Evolutionary conservation across 176 grass and related monocot species (phyloP).

Genomic region (Musa schizocarpa): DNA sequence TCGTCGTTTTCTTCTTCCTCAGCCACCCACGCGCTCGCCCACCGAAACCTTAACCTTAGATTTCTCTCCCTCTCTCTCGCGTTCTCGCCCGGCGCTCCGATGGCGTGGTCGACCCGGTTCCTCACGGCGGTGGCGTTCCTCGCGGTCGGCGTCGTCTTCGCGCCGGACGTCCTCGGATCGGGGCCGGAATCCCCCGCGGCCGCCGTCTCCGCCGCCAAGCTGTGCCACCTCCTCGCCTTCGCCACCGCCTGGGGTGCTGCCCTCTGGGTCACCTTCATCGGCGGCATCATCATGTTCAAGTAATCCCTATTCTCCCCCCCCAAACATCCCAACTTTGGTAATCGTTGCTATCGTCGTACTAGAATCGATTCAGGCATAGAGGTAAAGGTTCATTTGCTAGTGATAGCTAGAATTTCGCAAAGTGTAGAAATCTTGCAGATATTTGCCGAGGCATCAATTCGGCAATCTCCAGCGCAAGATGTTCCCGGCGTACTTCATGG

Average conservation of each 20-base stretch:
- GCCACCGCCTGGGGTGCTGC: constrained; percentile 77
- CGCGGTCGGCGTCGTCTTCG: constrained; percentile 70
- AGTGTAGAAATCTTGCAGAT: constrained; percentile 23
- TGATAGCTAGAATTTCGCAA: no score
- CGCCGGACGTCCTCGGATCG: constrained; percentile 51
- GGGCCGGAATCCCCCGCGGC: constrained; percentile 20
- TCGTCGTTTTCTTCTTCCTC: neutral
- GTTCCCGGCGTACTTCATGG: constrained; percentile 89
- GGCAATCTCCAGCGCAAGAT: constrained; percentile 93
- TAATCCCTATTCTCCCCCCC: constrained; percentile 10
- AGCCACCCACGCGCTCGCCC: no score
- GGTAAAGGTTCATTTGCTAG: neutral
- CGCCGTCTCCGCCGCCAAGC: constrained; percentile 53
- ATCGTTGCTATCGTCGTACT: no score
- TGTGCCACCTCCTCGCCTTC: constrained; percentile 84
- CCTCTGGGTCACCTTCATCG: constrained; percentile 97
- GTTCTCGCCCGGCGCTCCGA: neutral
- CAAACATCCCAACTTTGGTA: neutral
- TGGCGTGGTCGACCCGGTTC: constrained; percentile 84
- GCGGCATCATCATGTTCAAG: constrained; percentile 99
- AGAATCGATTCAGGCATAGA: no score
- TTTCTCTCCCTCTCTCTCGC: neutral
- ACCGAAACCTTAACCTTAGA: constrained; percentile 5
- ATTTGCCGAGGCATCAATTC: constrained; percentile 92
- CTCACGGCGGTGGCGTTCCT: constrained; percentile 70